Conservation (phyloP, 331 rosid genomes). For the Quercus phellos region DNA sequence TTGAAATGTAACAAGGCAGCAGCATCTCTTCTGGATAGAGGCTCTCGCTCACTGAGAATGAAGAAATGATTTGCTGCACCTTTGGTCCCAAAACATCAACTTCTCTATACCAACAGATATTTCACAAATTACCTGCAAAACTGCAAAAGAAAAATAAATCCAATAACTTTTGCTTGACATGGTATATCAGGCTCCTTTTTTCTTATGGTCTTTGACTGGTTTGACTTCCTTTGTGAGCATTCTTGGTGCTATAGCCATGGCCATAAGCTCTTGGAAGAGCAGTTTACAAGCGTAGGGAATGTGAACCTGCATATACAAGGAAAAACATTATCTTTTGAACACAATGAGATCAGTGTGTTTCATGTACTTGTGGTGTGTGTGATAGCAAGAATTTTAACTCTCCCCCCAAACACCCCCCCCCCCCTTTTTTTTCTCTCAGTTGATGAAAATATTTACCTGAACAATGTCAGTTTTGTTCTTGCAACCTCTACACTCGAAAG, state of each 20-base stretch:
- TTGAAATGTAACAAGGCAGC: neutral
- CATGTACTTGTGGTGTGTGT: neutral
- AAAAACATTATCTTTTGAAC: neutral
- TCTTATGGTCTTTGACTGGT: constrained; percentile 59
- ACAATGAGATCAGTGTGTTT: constrained; percentile 1
- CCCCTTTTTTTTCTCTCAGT: neutral
- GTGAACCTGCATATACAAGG: constrained; percentile 55
- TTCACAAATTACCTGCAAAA: neutral
- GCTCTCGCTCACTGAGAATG: neutral
- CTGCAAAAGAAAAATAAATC: neutral
- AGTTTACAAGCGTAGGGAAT: constrained; percentile 97
- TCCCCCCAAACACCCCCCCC: neutral
- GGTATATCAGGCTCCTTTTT: constrained; percentile 59
- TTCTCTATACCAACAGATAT: neutral
- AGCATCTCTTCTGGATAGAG: neutral
- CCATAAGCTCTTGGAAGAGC: constrained; percentile 95
- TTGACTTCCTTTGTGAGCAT: constrained; percentile 83
- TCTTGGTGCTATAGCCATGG: constrained; percentile 98
- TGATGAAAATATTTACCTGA: constrained; percentile 53
- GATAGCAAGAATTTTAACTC: too few relatives aligned
- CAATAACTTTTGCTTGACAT: neutral
- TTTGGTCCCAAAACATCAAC: neutral
- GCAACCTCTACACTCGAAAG: constrained; percentile 95
- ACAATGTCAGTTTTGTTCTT: constrained; percentile 95
- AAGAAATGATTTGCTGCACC: neutral